Evolutionary conservation across 2,329 filamentous ascomycete genomes (phyloP), one percentile per base, ranked within the genome.

Genomic region (Aureobasidium uvarum): DNA sequence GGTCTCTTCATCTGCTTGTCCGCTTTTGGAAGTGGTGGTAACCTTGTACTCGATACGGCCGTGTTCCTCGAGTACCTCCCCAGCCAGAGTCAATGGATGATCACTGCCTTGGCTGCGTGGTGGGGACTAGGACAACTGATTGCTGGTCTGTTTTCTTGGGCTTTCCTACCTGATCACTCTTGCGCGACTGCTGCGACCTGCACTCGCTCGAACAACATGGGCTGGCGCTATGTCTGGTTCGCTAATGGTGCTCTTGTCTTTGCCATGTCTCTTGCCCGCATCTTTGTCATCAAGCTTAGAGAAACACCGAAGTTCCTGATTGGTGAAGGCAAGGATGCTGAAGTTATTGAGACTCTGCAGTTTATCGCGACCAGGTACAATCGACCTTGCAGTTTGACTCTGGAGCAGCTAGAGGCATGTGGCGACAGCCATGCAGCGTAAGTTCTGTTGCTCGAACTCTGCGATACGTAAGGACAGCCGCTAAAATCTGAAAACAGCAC

Each of bases 1-100:
- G 86, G 85, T 0, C 74, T 88, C 25, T 89, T 90, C 71, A 81
- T 88, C 36, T 83, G 82, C 14, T 74, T 90, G 50, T 78, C 85
- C 38, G 83, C 85, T 2, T 90, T 90, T 68, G 88, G 87, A 1
- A 84, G 79, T 1, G 87, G 87, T 14, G 87, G 82, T 3, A 89
- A 87, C 68, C 74, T 89, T 23, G 83, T 89, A 0, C 76, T 89
- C 1, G 86, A 89, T 68, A 87, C 86, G 0, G 82, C 84, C 0
- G 81, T 85, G 0, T 86, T 86, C 67, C 72, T 86, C 50, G 84
- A 86, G 71, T 86, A 83, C 70, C 71, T 86, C 3, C 84, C 84
- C 0, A 78, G 82, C 20, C 79, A 82, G 62, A 80, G 85, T 71
- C 86, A 89, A 72, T 90, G 86, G 85, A 79, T 89, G 20, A 71